Conservation (phyloP, 805 yeast species). For the Suhomyces xylopsoci region DNA sequence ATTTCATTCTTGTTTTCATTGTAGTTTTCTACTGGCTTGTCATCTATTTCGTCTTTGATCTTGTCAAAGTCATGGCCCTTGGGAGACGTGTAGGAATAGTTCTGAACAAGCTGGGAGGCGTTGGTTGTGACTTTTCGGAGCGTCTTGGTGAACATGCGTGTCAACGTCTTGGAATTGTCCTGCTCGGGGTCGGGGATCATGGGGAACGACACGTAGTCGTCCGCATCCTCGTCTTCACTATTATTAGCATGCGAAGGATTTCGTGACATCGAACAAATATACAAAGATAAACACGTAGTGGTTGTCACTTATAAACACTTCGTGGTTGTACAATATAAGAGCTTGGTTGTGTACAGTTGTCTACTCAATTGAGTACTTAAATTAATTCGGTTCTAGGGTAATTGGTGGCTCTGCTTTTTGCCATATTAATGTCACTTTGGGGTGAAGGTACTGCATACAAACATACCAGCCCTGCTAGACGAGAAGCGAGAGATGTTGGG, state of each 20-base stretch:
- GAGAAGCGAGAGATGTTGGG: neutral
- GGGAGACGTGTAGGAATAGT: slow-evolving; percentile 8
- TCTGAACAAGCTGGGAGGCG: slow-evolving; percentile 34
- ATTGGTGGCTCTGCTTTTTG: neutral
- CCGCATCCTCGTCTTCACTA: slow-evolving; percentile 12
- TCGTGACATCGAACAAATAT: no score
- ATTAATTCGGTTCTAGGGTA: no score
- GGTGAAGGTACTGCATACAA: neutral
- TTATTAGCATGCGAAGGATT: slow-evolving; percentile 7
- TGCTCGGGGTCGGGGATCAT: slow-evolving; percentile 42
- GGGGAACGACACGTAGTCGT: slow-evolving; percentile 42
- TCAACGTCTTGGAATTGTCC: slow-evolving; percentile 30
- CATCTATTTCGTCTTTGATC: neutral
- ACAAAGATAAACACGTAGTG: neutral
- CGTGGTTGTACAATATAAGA: no score
- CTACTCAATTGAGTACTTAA: no score
- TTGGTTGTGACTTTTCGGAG: slow-evolving; percentile 41
- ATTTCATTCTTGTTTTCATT: no score
- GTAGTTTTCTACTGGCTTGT: no score
- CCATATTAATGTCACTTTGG: neutral
- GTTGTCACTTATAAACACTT: neutral
- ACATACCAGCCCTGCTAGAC: neutral
- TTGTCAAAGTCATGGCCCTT: neutral
- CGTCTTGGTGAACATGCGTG: slow-evolving; percentile 36
- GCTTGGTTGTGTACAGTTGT: no score